Conservation (phyloP, 441 rosid genomes). For the Populus hybrid region DNA sequence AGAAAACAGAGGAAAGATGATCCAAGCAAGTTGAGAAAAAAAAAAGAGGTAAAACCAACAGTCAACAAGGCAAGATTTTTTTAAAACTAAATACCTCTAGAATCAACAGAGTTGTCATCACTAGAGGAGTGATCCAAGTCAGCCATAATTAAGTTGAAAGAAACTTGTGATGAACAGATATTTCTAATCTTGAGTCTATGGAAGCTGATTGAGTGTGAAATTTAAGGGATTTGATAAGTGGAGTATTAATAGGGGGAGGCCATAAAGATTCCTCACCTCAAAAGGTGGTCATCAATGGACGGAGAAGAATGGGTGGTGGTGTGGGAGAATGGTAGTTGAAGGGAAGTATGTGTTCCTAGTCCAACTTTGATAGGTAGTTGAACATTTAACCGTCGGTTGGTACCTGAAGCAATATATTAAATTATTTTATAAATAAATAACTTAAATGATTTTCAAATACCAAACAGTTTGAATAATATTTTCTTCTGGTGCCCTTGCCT, state of each 20-base stretch:
- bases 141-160: constrained; percentile 31
- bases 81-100: constrained; percentile 30
- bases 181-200: neutral
- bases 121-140: constrained; percentile 34
- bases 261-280: neutral
- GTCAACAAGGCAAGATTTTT: neutral
- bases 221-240: constrained; percentile 9
- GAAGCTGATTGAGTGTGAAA: constrained; percentile 5
- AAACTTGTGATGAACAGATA: neutral
- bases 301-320: constrained; percentile 19
- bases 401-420: too few species aligned
- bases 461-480: neutral
- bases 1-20: neutral
- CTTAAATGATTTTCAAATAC: too few species aligned
- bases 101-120: constrained; percentile 35
- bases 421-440: too few species aligned
- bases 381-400: constrained; percentile 23
- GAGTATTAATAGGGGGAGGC: constrained; percentile 25
- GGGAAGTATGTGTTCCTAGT: constrained; percentile 7
- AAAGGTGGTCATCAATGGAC: neutral
- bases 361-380: constrained; percentile 66
- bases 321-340: constrained; percentile 52
- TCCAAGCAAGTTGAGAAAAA: neutral
- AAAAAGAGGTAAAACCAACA: neutral
- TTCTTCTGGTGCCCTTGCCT: neutral